phyloP scores from a whole-genome alignment of 768 basidiomycete species.

The Auricularia heimuer region DNA sequence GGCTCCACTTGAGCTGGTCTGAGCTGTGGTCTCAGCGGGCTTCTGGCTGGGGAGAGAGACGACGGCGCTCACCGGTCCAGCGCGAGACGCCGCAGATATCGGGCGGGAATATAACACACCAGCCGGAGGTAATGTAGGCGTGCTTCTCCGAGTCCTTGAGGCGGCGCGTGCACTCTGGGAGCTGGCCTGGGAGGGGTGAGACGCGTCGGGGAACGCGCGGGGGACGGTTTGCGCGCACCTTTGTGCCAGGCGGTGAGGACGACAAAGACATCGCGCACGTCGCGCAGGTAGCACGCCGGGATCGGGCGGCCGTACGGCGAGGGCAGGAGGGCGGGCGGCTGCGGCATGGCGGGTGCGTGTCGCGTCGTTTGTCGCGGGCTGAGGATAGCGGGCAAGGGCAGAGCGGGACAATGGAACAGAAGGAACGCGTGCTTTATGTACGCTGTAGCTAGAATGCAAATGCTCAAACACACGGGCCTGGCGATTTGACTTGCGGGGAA shows the following conservation, averaged over 20 bases:
- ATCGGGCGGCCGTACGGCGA: neutral
- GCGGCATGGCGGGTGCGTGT: neutral
- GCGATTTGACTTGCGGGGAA: too few relatives aligned
- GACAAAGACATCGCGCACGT: neutral
- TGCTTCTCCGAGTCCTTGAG: constrained; percentile 1
- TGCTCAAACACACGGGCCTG: too few relatives aligned
- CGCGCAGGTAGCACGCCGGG: neutral
- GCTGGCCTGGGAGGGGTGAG: neutral
- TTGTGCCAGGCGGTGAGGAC: neutral
- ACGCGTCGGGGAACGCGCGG: neutral
- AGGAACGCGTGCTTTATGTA: too few relatives aligned
- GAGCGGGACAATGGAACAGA: too few relatives aligned
- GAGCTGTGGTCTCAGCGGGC: neutral
- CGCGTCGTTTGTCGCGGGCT: neutral
- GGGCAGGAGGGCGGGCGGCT: neutral
- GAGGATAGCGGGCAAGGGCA: too few relatives aligned
- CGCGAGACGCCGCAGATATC: neutral
- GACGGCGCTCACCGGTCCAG: neutral
- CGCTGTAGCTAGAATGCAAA: too few relatives aligned
- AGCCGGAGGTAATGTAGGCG: neutral
- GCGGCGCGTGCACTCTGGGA: neutral
- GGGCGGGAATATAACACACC: neutral
- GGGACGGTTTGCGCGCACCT: neutral
- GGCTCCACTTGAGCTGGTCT: neutral
- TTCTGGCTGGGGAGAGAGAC: neutral